Evolutionary conservation across 75 land plant species (phyloP), one percentile per base, ranked within the genome.

Genomic region (Cryptomeria japonica): DNA sequence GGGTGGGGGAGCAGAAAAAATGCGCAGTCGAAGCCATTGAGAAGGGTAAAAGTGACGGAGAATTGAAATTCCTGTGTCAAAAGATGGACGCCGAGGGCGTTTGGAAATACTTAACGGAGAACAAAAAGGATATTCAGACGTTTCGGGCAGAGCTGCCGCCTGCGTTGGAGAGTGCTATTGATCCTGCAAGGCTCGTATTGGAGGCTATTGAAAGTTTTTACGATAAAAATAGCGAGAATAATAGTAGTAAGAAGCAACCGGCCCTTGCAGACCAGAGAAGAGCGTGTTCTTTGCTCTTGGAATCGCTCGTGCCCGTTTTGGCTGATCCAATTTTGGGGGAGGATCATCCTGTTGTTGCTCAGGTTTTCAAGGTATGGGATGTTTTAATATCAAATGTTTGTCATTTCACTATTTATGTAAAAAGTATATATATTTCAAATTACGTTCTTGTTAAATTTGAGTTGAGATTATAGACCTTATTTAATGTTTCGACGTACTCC

Each of bases 251-350:
- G 51, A 47, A 86, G 10, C 32, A 75, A 34, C 37, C 14, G 15
- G 51, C 51, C 16, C 76, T 51, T 11, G 85, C 88, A 58, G 97
- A 94, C 79, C 84, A 90, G 84, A 94, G 95, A 31, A 93, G 97
- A 93, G 98, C 95, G 25, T 93, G 97, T 90, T 92, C 92, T n/a
- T 41, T 96, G 90, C 34, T 96, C 2, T 77, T 96, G 88, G 97
- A 95, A 85, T 83, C 89, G 15, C 79, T 95, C 90, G 89, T 89
- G 46, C 94, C 94, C 47, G 94, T 93, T 12, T 47, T 96, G 89
- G 91, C 93, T 18, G 96, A 95, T 82, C 96, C 96, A 32, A 92
- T 91, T 31, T 47, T 93, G 72, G 97, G 89, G 49, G 89, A 53
- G 16, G 89, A 89, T 6, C 89, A 49, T 32, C 89, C 89, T 32